phyloP scores from a whole-genome alignment of 352 stramenopile genomes.

The Peronospora belbahrii region DNA sequence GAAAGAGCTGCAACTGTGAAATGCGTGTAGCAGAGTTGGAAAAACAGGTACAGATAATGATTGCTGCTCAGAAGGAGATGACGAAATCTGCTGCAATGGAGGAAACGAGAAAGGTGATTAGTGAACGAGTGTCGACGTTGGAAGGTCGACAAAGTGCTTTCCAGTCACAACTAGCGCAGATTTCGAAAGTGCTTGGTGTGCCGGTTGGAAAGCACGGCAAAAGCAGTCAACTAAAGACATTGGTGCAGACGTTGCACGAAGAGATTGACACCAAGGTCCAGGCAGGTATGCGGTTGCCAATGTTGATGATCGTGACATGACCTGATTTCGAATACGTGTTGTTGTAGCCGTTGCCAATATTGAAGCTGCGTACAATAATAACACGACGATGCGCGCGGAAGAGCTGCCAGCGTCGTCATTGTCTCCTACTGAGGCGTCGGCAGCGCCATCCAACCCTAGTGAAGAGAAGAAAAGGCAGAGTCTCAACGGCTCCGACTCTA shows the following conservation, averaged over 20 bases:
- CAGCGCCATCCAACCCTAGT: conserved; percentile 6
- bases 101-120: conserved; percentile 17
- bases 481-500: conserved; percentile 1
- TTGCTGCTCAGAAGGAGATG: conserved; percentile 8
- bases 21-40: conserved; percentile 51
- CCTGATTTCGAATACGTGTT: conserved; percentile 3
- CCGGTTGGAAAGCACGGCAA: conserved; percentile 61
- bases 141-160: conserved; percentile 76
- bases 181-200: conserved; percentile 61
- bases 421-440: conserved; percentile 11
- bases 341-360: conserved; percentile 8
- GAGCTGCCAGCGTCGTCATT: conserved; percentile 9
- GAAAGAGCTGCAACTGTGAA: conserved; percentile 34
- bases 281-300: conserved; percentile 17
- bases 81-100: conserved; percentile 1
- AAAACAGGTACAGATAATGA: conserved; percentile 38
- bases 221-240: conserved; percentile 55
- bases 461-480: conserved; percentile 12
- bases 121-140: conserved; percentile 70
- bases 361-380: conserved; percentile 14
- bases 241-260: conserved; percentile 66
- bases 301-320: background rate
- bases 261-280: conserved; percentile 39
- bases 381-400: conserved; percentile 6
- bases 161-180: conserved; percentile 77